Conservation (phyloP, 768 basidiomycete genomes). For the Termitomyces sp. region DNA sequence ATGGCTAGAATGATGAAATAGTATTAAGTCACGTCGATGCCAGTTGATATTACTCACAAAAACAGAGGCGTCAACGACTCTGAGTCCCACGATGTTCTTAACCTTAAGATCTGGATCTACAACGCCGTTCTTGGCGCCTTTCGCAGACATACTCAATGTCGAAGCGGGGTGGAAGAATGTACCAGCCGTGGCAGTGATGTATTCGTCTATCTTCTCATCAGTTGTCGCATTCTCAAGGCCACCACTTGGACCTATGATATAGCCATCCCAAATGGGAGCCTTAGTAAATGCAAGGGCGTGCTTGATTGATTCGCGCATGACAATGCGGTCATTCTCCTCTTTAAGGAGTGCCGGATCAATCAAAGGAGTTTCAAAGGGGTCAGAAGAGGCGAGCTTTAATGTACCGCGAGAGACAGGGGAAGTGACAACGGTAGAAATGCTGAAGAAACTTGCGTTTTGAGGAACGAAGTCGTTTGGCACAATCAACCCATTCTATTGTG, state of each 20-base stretch:
- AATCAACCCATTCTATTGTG: conserved; percentile 3
- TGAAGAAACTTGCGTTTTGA: conserved; percentile 11
- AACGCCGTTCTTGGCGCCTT: conserved; percentile 19
- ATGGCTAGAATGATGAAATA: conserved; percentile 9
- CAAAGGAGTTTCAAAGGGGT: conserved; percentile 7
- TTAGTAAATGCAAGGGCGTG: neutral
- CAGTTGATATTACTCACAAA: conserved; percentile 3
- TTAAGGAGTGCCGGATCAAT: conserved; percentile 7
- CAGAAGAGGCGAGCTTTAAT: conserved; percentile 1
- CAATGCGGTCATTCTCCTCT: neutral
- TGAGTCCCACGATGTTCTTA: conserved; percentile 21
- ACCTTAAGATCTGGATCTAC: conserved; percentile 25
- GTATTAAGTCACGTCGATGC: neutral
- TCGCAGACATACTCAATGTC: conserved; percentile 21
- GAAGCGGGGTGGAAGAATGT: conserved; percentile 9
- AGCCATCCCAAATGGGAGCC: conserved; percentile 2
- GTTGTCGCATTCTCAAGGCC: conserved; percentile 17
- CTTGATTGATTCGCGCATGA: conserved; percentile 4
- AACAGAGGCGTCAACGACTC: conserved; percentile 29
- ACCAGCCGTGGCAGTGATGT: conserved; percentile 21
- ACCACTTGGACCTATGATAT: conserved; percentile 9
- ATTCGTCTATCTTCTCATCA: conserved; percentile 15
- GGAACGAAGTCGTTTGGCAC: conserved; percentile 4
- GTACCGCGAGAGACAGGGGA: conserved; percentile 16
- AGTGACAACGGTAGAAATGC: conserved; percentile 16